These are phyloP conservation scores for Sporothrix luriei DNA, from an alignment of 2,329 filamentous ascomycete genomes.

Conservation along the genomic window DNA sequence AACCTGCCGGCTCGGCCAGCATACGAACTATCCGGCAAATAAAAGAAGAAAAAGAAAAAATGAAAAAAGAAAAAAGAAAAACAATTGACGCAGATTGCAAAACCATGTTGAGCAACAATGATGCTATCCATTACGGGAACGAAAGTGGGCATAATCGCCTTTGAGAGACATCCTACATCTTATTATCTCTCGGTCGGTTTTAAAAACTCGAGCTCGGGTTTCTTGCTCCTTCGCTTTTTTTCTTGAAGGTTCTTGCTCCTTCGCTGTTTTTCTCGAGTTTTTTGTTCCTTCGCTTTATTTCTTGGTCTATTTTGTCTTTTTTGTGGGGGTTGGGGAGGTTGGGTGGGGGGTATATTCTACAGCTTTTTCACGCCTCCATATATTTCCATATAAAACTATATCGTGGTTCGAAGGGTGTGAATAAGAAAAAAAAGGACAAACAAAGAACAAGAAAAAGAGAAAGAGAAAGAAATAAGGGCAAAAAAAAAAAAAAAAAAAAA, in stretches of 20 bases:
- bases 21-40: too few relatives aligned
- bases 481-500: neutral
- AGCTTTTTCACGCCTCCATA: too few relatives aligned
- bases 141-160: neutral
- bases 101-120: neutral
- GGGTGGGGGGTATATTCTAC: too few relatives aligned
- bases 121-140: neutral
- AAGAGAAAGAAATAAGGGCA: too few relatives aligned
- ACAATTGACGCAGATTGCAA: neutral
- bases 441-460: too few relatives aligned
- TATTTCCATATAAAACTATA: too few relatives aligned
- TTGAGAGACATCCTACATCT: neutral
- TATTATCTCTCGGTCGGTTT: neutral
- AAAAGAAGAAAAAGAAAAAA: too few relatives aligned
- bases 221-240: neutral
- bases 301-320: neutral
- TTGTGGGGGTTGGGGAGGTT: neutral
- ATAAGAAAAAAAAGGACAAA: too few relatives aligned
- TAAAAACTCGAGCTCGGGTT: neutral
- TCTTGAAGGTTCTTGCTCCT: neutral
- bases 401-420: too few relatives aligned
- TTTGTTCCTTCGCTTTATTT: neutral
- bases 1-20: too few relatives aligned
- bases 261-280: neutral
- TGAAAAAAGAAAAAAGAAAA: too few relatives aligned